Evolutionary conservation across 2,329 filamentous ascomycete genomes (phyloP), one percentile per base, ranked within the genome.

Genomic region (Tetracladium maxilliforme): DNA sequence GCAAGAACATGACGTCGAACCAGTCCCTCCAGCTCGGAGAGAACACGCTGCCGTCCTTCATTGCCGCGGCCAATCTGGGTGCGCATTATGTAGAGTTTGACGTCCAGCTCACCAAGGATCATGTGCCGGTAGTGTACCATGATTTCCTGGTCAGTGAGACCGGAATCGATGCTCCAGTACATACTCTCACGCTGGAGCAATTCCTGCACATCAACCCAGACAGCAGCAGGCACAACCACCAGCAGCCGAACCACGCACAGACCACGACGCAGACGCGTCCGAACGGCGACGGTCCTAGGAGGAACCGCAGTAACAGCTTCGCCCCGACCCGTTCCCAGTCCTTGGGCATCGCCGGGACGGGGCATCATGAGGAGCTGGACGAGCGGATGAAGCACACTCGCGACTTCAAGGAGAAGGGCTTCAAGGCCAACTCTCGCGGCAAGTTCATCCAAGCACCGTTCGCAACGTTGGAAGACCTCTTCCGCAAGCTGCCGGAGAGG

Each of bases 91-190:
- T 78, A 23, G 70, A 76, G 38, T 75, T 79, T 42, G 90, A 98
- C 45, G 90, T 98, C 1, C 90, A 98, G 47, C 60, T 98, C 19
- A 98, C 90, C n/a, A 98, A 98, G 44, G 90, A 98, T 45, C 84
- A 92, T 41, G 84, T 98, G 2, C 90, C 90, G 1, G 87, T 98
- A 35, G 93, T 98, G 41, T 98, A 98, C 45, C 90, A 98, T 45
- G 90, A 98, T 49, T 98, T 98, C 43, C 62, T 95, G 10, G 90
- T 98, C 47, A 93, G 84, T 44, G 90, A 98, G 52, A 95, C 90
- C 0, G 90, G 92, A 7, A 90, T 94, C 27, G 90, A 98, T 44
- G 90, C 90, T 0, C 90, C 90, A 0, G 87, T 98, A 3, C 90
- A 98, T 45, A 92, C 83, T 0, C 59, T 98, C 34, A 98, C 90